These are phyloP conservation scores for Chiua sp. DNA, from an alignment of 1,284 basidiomycete genomes.

Conservation along the genomic window DNA sequence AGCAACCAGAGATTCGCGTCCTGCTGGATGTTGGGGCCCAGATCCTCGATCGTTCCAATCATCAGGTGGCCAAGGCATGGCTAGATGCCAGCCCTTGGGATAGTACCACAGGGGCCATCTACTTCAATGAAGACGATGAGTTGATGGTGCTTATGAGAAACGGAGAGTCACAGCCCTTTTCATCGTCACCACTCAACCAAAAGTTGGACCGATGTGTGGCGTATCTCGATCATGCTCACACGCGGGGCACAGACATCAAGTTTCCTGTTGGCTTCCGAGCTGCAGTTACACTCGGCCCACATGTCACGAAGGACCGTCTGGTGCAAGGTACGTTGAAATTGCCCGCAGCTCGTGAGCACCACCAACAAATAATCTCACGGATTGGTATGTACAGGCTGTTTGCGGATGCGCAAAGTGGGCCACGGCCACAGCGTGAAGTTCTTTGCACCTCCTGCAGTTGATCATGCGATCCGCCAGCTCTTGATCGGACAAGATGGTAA, in stretches of 20 bases:
- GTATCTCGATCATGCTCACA: slow-evolving; percentile 62
- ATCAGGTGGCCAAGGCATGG: slow-evolving; percentile 47
- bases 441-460: slow-evolving; percentile 50
- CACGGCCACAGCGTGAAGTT: slow-evolving; percentile 52
- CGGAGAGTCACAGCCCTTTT: slow-evolving; percentile 41
- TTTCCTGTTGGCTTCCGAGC: slow-evolving; percentile 46
- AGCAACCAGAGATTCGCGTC: slow-evolving; percentile 44
- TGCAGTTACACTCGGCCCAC: slow-evolving; percentile 29
- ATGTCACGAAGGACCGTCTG: slow-evolving; percentile 56
- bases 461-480: slow-evolving; percentile 37
- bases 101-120: slow-evolving; percentile 47
- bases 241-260: slow-evolving; percentile 59
- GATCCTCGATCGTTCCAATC: slow-evolving; percentile 56
- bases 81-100: slow-evolving; percentile 30
- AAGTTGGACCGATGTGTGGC: slow-evolving; percentile 49
- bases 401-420: slow-evolving; percentile 54
- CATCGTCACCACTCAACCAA: slow-evolving; percentile 46
- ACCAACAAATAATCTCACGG: background rate
- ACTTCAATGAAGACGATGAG: slow-evolving; percentile 48
- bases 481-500: slow-evolving; percentile 11
- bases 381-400: slow-evolving; percentile 38
- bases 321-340: slow-evolving; percentile 47
- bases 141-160: slow-evolving; percentile 33
- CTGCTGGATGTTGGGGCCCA: slow-evolving; percentile 62
- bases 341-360: background rate